Conservation (phyloP, 163 green algal genomes). For the Prototheca cutis region DNA sequence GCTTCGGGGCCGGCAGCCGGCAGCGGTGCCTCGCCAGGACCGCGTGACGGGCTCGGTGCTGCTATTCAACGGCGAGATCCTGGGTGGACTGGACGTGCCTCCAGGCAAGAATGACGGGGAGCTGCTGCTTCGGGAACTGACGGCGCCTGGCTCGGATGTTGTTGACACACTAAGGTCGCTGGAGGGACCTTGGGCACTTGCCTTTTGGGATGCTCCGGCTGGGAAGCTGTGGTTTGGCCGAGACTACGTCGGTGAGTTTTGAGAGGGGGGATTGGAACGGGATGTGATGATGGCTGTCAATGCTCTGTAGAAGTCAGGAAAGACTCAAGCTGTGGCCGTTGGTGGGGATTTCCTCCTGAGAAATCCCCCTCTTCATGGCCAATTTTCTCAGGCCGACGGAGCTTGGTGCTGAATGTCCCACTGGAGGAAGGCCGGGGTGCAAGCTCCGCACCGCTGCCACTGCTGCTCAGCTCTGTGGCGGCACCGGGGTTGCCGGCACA, state of each 20-base stretch:
- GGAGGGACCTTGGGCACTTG: slow-evolving; percentile 60
- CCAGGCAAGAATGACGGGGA: slow-evolving; percentile 32
- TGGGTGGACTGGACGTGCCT: slow-evolving; percentile 41
- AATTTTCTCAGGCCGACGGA: background rate
- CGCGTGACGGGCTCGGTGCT: slow-evolving; percentile 37
- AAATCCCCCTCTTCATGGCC: too few species aligned
- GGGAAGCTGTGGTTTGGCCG: slow-evolving; percentile 60
- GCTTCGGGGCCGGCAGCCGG: slow-evolving; percentile 32
- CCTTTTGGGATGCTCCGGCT: slow-evolving; percentile 51
- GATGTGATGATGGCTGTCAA: too few species aligned
- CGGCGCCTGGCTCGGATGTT: slow-evolving; percentile 1
- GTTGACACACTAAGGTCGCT: slow-evolving; percentile 31
- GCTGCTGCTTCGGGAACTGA: slow-evolving; percentile 23
- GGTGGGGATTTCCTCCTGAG: too few species aligned
- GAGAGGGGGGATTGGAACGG: too few species aligned
- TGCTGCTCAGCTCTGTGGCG: too few species aligned
- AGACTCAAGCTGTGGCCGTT: too few species aligned
- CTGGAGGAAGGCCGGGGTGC: too few species aligned
- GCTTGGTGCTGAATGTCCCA: too few species aligned
- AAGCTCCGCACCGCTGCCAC: too few species aligned
- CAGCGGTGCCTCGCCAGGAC: slow-evolving; percentile 10
- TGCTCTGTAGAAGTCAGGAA: too few species aligned
- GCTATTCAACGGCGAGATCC: slow-evolving; percentile 74
- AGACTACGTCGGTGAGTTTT: slow-evolving; percentile 59
- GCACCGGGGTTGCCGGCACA: slow-evolving; percentile 12